Evolutionary conservation across 148 eudicot genomes (phyloP).

Genomic region (Nyssa sinensis): DNA sequence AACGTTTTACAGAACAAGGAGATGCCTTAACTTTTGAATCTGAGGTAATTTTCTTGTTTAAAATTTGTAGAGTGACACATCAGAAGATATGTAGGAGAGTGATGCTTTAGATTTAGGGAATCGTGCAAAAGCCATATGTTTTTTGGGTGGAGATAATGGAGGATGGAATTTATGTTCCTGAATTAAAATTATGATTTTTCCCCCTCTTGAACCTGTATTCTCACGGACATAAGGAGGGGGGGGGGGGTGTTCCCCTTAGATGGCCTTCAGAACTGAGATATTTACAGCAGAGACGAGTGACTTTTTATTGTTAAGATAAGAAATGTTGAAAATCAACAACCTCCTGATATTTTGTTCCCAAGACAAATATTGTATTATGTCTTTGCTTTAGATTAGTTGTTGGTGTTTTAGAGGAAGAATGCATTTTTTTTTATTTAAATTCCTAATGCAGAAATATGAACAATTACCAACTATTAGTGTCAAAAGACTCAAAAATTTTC

Average conservation of each 20-base stretch:
- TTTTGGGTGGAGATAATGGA: neutral
- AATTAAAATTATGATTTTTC: neutral
- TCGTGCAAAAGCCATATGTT: neutral
- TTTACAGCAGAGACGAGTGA: neutral
- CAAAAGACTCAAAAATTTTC: too few relatives aligned
- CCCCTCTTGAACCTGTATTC: neutral
- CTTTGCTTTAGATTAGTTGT: neutral
- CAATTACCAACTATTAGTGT: too few relatives aligned
- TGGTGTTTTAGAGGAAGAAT: neutral
- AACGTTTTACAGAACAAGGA: slow-evolving; percentile 78
- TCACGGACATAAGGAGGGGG: neutral
- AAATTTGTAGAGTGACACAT: neutral
- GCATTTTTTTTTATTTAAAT: too few relatives aligned
- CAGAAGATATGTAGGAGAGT: neutral
- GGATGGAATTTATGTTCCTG: neutral
- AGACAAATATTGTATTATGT: neutral
- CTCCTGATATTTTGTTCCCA: neutral
- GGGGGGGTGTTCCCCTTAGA: neutral
- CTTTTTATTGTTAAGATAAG: neutral
- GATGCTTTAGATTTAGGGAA: neutral
- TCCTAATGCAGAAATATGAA: too few relatives aligned
- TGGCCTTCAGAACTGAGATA: neutral
- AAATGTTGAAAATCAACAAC: neutral
- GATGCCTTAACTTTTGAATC: slow-evolving; percentile 89
- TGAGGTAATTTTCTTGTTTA: slow-evolving; percentile 42